Evolutionary conservation across 371 early-diverging fungal genomes (phyloP), one percentile per base, ranked within the genome.

Genomic region (Rhizopus delemar): DNA sequence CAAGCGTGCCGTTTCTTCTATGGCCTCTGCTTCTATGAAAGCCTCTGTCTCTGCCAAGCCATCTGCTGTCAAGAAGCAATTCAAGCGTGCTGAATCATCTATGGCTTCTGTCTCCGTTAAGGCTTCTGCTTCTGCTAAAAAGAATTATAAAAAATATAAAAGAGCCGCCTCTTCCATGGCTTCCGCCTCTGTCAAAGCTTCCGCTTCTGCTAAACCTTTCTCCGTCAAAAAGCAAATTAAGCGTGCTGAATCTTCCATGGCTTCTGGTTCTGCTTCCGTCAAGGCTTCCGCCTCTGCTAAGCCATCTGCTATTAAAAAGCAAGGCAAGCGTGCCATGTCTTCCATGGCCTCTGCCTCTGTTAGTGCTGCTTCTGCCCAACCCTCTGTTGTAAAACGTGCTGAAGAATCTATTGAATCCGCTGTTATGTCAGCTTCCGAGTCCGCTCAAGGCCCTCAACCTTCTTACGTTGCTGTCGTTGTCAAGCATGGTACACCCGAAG

Each of bases 391-490:
- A 22, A 22, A 22, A 2, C 22, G 22, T 39, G 43, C 43, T 43
- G 8, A 8, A 6, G 43, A 5, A 8, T 43, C 43, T 43, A 5
- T n/a, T 43, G 43, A 22, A 22, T 22, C 43, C 13, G 43, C 43
- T 43, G 43, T 15, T 15, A 5, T 33, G 5, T 43, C 43, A 5
- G 43, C 43, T 43, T 2, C 2, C n/a, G 22, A 22, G 22, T 22
- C 22, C 22, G n/a, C 43, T 43, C n/a, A 43, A 13, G 43, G 1
- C 8, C 13, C 43, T 43, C 43, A 43, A 43, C 43, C 43, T 5
- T 43, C 43, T 43, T 43, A 43, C 13, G 13, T 43, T 43, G 43
- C 43, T 43, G 43, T 43, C 15, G 43, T 43, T 43, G 43, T 43
- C 43, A 43, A 43, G 15, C 43, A 43, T 15, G 43, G 4, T 43